Conservation (phyloP, 208 protist species). For the Trichomonas gallinae region DNA sequence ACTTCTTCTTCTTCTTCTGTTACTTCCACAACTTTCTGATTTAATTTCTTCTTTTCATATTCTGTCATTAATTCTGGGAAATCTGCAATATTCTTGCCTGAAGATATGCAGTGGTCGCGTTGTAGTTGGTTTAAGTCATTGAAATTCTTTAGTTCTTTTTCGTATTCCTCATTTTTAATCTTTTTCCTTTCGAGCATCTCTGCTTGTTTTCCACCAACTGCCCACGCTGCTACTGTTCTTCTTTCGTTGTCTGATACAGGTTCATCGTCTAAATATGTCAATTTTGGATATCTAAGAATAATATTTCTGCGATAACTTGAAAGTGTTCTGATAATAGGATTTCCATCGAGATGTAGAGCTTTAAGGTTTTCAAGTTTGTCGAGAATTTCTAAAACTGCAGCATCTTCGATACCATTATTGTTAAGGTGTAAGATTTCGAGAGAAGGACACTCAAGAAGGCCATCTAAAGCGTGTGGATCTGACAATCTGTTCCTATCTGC, state of each 20-base stretch:
- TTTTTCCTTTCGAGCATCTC: constrained; percentile 9
- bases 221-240: not conserved
- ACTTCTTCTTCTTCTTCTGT: not conserved
- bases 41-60: not conserved
- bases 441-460: not conserved
- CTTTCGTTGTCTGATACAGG: not conserved
- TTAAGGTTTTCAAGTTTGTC: not conserved
- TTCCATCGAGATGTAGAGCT: not conserved
- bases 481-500: not conserved
- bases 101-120: not conserved
- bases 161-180: not conserved
- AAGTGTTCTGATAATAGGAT: not conserved
- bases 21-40: not conserved
- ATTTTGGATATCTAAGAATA: not conserved
- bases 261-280: not conserved
- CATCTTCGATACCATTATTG: not conserved
- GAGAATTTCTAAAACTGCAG: not conserved
- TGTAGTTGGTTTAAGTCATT: not conserved
- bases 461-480: not conserved
- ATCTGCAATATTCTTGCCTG: not conserved
- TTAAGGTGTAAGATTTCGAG: not conserved
- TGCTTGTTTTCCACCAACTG: not conserved
- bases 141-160: not conserved
- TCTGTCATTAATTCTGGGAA: not conserved
- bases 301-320: not conserved